Conservation (phyloP, 495 filamentous ascomycete genomes). For the Sphaerosporella brunnea region DNA sequence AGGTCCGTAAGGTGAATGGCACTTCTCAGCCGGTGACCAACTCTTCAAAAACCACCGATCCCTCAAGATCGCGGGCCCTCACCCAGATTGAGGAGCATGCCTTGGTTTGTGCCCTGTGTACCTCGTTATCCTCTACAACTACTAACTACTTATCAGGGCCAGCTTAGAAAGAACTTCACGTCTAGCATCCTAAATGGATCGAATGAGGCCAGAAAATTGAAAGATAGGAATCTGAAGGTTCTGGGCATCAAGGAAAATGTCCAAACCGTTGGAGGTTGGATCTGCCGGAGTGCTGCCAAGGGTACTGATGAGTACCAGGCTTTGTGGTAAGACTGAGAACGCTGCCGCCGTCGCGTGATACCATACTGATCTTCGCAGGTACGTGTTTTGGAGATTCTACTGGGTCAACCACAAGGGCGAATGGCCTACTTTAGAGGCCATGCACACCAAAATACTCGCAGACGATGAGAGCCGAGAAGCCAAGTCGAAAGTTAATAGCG, state of each 20-base stretch:
- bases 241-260: constrained; percentile 35
- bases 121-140: background rate
- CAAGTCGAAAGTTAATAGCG: too few species aligned
- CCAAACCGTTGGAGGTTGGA: constrained; percentile 35
- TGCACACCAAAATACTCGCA: constrained; percentile 21
- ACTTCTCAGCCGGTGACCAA: too few species aligned
- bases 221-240: constrained; percentile 41
- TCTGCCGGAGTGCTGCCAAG: constrained; percentile 27
- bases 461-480: too few species aligned
- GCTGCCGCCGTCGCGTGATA: background rate
- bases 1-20: too few species aligned
- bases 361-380: constrained; percentile 16
- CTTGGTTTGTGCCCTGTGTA: background rate
- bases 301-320: constrained; percentile 21
- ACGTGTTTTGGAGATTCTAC: constrained; percentile 21
- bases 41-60: background rate
- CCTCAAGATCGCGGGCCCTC: constrained; percentile 6
- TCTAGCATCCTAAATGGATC: constrained; percentile 42
- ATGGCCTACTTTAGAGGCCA: constrained; percentile 21
- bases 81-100: constrained; percentile 8
- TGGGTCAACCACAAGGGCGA: constrained; percentile 22
- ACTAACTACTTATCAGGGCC: constrained; percentile 1
- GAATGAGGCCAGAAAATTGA: constrained; percentile 43
- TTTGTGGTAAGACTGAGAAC: constrained; percentile 21
- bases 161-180: constrained; percentile 33